Percentiles rank a stretch among this genome's conserved stretches.
These are phyloP conservation scores for Fusarium haematococcum DNA, from an alignment of 2,329 filamentous ascomycete genomes.

Conservation along the genomic window DNA sequence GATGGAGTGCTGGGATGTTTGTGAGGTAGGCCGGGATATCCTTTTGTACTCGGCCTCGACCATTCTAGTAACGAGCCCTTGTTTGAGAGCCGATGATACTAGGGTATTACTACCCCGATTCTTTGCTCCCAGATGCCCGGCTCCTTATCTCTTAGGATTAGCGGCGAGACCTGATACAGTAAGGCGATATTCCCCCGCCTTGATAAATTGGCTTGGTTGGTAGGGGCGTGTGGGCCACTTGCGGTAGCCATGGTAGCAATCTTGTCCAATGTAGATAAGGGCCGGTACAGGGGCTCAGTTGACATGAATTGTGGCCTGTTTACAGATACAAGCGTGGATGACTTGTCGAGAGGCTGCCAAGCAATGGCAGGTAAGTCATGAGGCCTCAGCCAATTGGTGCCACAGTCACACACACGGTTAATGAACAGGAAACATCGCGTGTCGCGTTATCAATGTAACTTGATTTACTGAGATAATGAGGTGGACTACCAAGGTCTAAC, in stretches of 20 bases:
- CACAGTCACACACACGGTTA: background rate
- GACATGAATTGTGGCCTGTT: background rate
- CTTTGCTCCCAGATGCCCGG: background rate
- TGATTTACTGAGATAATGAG: background rate
- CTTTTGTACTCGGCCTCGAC: background rate
- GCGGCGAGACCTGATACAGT: background rate
- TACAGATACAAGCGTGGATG: background rate
- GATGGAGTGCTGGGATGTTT: background rate
- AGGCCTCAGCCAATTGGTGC: too few relatives aligned
- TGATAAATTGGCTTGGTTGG: slow-evolving; percentile 1
- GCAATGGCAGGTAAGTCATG: background rate
- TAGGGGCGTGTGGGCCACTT: background rate
- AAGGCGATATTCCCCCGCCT: background rate
- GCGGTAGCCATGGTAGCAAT: background rate
- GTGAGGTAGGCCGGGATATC: background rate
- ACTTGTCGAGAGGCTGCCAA: background rate
- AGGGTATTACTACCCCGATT: slow-evolving; percentile 10
- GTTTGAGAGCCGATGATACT: slow-evolving; percentile 1
- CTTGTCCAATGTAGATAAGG: background rate
- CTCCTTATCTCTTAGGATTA: slow-evolving; percentile 4
- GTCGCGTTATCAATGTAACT: background rate
- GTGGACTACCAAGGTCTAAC: too few relatives aligned
- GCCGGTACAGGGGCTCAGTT: background rate
- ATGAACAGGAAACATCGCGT: background rate
- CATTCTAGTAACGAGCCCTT: background rate